Conservation (phyloP, 331 rosid genomes). For the Malus hybrid region DNA sequence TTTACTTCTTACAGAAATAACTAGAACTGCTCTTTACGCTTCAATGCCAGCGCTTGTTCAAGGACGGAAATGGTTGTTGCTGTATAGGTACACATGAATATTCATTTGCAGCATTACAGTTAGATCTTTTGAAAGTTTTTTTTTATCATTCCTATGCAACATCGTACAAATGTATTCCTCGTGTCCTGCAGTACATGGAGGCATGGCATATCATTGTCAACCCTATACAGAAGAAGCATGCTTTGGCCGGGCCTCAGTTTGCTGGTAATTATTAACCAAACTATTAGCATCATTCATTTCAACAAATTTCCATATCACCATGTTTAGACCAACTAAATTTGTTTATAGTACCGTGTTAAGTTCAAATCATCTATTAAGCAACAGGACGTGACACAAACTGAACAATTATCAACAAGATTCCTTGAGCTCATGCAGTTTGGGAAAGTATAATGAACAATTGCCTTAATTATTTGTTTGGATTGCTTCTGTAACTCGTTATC, state of each 20-base stretch:
- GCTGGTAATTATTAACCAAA: conserved; percentile 43
- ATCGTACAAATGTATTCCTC: background rate
- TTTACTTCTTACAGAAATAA: conserved; percentile 40
- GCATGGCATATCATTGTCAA: conserved; percentile 88
- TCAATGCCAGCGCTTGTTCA: conserved; percentile 74
- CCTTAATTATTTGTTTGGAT: background rate
- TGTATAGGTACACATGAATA: conserved; percentile 53
- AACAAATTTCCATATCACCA: background rate
- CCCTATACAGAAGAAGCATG: conserved; percentile 79
- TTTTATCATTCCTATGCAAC: background rate
- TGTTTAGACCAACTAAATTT: background rate
- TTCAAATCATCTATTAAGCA: background rate
- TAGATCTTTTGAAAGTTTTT: conserved; percentile 2
- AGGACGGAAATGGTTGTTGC: conserved; percentile 84
- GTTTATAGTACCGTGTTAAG: background rate
- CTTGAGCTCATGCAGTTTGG: background rate
- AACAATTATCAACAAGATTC: background rate
- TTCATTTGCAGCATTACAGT: background rate
- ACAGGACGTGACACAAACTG: background rate
- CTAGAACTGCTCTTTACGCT: conserved; percentile 49
- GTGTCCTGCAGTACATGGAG: conserved; percentile 72
- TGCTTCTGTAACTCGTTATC: background rate
- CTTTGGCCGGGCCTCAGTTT: conserved; percentile 86
- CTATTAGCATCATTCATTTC: background rate
- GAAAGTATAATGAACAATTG: background rate